Evolutionary conservation across 805 yeast genomes (phyloP).

Genomic region (Lachancea sp.): DNA sequence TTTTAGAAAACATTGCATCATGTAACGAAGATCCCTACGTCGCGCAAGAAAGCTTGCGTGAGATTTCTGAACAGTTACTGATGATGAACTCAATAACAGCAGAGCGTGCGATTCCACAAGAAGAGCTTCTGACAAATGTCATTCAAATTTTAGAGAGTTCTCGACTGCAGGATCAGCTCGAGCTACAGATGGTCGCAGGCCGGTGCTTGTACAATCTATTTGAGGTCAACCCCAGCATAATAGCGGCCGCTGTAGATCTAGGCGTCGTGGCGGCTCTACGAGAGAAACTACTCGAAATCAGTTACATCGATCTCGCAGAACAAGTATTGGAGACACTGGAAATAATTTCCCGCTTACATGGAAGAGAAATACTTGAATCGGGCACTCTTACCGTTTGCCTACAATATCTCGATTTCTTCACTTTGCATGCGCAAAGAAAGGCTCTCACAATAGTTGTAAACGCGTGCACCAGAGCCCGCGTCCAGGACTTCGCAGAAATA

Average conservation of each 20-base stretch:
- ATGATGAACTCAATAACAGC: constrained; percentile 63
- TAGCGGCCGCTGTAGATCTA: constrained; percentile 53
- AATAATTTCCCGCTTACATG: constrained; percentile 51
- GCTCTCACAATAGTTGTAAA: constrained; percentile 69
- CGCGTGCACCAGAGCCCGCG: constrained; percentile 47
- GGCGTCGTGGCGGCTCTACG: constrained; percentile 64
- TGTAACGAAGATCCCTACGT: constrained; percentile 49
- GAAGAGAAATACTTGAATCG: constrained; percentile 45
- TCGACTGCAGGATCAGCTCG: constrained; percentile 54
- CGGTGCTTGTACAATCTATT: constrained; percentile 75
- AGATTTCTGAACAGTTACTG: constrained; percentile 54
- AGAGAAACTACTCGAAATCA: constrained; percentile 61
- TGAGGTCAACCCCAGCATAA: constrained; percentile 64
- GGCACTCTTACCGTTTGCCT: constrained; percentile 63
- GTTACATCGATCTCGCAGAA: constrained; percentile 86
- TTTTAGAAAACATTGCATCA: constrained; percentile 25
- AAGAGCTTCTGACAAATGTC: constrained; percentile 46
- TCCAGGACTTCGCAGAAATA: constrained; percentile 41
- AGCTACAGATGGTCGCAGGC: constrained; percentile 76
- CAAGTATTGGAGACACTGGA: constrained; percentile 77
- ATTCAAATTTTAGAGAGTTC: constrained; percentile 56
- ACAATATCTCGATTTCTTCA: constrained; percentile 77
- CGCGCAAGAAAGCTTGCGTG: constrained; percentile 57
- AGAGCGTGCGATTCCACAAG: constrained; percentile 59
- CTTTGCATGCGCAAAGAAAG: constrained; percentile 81